Base-by-base conservation (phyloP, 345 rosid genomes). In the Moringa oleifera region DNA sequence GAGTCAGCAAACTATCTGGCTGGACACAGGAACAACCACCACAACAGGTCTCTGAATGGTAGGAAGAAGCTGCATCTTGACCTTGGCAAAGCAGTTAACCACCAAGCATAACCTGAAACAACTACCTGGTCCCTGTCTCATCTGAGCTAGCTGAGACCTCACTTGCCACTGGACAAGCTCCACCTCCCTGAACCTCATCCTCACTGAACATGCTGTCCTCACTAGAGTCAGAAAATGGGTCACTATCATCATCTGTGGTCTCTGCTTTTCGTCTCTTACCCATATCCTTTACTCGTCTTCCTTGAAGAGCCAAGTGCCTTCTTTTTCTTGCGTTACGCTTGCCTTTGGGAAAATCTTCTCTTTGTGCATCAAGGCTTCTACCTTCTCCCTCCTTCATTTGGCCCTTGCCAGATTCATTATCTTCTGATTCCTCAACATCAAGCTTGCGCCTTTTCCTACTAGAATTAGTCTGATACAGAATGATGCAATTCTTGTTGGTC, bases 291-390 rank as follows among this genome's bases (percentile, higher is more conserved):
- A 89, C 65, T 68, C 84, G 86, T 77, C 86, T 85, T 55, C 97
- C 96, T 79, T 87, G 93, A 57, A 89, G 74, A 60, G 87, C 80
- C 62, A 87, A 70, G 24, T 87, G 82, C 74, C 96, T 77, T 24
- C 99, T 70, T 75, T 87, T 88, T 77, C 96, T 84, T 41, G 93
- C 95, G 68, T 89, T 85, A 46, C 96, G 73, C 76, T 95, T 95
- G 33, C 96, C 99, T 85, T 91, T 91, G 8, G 97, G 98, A 68
- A 82, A 84, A 51, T 87, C 96, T 64, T 91, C 96, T 60, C 77
- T 83, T 62, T 81, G 95, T 25, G 98, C 81, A 51, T 79, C 86
- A 7, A 81, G 69, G 73, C 78, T 65, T 64, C 68, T 80, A 61
- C 79, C 60, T 24, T 83, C 90, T 56, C 51, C 70, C 66, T 80